phyloP scores from a whole-genome alignment of 306 rosid species.

The Luffa acutangula region DNA sequence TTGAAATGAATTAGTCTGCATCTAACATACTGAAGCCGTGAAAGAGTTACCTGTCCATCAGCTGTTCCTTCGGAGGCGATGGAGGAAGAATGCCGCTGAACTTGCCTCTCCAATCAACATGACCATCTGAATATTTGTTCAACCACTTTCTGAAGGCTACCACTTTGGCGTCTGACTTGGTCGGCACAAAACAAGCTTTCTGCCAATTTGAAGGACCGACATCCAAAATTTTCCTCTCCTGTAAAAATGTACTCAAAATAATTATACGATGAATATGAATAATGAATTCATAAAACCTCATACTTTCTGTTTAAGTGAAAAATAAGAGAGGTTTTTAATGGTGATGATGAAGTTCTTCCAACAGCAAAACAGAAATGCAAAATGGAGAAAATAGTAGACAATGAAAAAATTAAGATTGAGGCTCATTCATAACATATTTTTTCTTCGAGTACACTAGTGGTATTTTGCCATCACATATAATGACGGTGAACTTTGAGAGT shows the following conservation, averaged over 20 bases:
- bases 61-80: constrained; percentile 68
- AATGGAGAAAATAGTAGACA: background rate
- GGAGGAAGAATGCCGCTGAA: constrained; percentile 61
- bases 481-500: background rate
- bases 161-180: constrained; percentile 79
- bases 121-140: constrained; percentile 61
- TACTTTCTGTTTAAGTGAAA: background rate
- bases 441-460: background rate
- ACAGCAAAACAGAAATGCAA: background rate
- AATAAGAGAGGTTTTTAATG: background rate
- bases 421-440: background rate
- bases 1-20: background rate
- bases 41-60: constrained; percentile 62
- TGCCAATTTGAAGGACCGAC: constrained; percentile 58
- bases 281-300: background rate
- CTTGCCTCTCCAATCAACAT: constrained; percentile 88
- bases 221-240: constrained; percentile 70
- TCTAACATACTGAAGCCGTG: background rate
- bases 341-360: background rate
- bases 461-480: background rate
- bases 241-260: background rate
- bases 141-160: constrained; percentile 80
- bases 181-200: constrained; percentile 80
- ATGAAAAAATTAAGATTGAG: background rate
- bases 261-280: background rate